These are phyloP conservation scores for Leucoagaricus sp. DNA, from an alignment of 1,284 basidiomycete genomes.

Conservation along the genomic window DNA sequence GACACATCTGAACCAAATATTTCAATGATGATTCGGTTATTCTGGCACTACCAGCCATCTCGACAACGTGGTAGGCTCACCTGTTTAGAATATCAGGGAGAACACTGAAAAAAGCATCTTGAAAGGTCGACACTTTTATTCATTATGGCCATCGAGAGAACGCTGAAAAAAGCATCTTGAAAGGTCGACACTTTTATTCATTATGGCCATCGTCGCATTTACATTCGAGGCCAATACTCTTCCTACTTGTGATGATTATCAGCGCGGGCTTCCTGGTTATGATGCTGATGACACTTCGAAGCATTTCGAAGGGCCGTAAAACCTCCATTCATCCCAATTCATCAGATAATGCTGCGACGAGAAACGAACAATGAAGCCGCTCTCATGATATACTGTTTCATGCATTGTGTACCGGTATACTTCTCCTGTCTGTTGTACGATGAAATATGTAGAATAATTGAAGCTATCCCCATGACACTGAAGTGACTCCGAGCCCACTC, in stretches of 20 bases:
- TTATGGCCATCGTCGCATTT: conserved; percentile 5
- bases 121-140: conserved; percentile 3
- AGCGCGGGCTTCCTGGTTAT: not conserved
- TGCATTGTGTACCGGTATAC: not conserved
- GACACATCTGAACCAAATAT: not conserved
- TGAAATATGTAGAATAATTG: not conserved
- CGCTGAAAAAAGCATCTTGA: not conserved
- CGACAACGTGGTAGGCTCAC: conserved; percentile 8
- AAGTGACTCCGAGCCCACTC: no score
- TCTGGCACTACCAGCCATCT: conserved; percentile 9
- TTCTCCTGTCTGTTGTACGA: not conserved
- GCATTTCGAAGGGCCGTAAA: not conserved
- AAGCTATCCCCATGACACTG: not conserved
- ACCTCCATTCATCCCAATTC: no score
- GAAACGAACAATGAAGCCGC: no score
- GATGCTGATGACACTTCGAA: conserved; percentile 3
- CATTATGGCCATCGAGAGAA: not conserved
- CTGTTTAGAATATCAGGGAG: not conserved
- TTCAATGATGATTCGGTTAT: conserved; percentile 7
- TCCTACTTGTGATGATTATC: not conserved
- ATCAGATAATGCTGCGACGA: no score
- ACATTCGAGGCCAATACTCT: not conserved
- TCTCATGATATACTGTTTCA: not conserved
- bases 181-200: conserved; percentile 11
- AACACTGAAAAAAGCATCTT: not conserved